Evolutionary conservation across 805 yeast species (phyloP).

Genomic region (Starmerella apis): DNA sequence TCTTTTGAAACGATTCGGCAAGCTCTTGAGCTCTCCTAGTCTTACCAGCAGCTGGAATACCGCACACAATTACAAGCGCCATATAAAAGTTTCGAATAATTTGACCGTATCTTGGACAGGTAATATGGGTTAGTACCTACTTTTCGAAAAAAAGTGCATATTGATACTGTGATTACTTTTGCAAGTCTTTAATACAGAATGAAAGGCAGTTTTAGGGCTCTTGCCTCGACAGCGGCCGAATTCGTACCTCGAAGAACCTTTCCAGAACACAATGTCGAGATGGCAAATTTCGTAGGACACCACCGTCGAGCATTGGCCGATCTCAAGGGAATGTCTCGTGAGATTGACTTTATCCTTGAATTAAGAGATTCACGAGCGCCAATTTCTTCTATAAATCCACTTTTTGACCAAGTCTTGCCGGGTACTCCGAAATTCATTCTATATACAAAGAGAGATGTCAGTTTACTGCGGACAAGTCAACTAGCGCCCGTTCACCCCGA

Average conservation of each 20-base stretch:
- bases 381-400: constrained; percentile 62
- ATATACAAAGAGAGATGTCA: constrained; percentile 66
- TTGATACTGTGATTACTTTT: too few relatives aligned
- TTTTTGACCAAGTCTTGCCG: constrained; percentile 58
- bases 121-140: too few relatives aligned
- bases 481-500: constrained; percentile 44
- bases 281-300: constrained; percentile 83
- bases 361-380: constrained; percentile 88
- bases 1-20: constrained; percentile 38
- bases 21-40: constrained; percentile 59
- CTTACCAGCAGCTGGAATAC: constrained; percentile 80
- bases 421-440: constrained; percentile 49
- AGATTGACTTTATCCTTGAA: constrained; percentile 71
- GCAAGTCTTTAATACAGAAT: too few relatives aligned
- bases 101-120: neutral
- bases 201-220: neutral
- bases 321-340: constrained; percentile 61
- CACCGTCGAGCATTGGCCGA: constrained; percentile 67
- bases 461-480: constrained; percentile 36
- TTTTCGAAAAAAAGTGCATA: too few relatives aligned
- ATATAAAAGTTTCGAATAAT: constrained; percentile 33
- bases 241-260: constrained; percentile 64
- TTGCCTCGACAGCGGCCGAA: neutral
- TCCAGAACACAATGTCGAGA: constrained; percentile 57
- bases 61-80: constrained; percentile 80